Percentiles rank a stretch among this genome's conserved stretches.
phyloP scores from a whole-genome alignment of 257 asterid species.

The Solanum bulbocastanum region DNA sequence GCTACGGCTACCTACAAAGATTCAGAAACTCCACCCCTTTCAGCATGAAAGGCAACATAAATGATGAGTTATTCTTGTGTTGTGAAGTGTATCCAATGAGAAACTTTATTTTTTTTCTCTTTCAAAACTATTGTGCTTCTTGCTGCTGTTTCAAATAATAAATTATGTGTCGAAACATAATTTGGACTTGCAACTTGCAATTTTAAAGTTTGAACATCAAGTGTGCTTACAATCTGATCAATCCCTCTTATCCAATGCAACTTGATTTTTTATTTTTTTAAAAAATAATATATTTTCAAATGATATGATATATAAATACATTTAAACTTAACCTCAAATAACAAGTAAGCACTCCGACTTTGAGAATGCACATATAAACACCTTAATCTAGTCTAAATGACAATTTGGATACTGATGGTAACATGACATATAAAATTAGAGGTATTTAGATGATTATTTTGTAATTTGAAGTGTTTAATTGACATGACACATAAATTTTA shows the following conservation, averaged over 20 bases:
- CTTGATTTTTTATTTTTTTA: neutral
- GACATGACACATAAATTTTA: no score
- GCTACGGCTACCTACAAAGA: conserved; percentile 4
- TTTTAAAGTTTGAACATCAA: neutral
- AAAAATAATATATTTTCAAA: no score
- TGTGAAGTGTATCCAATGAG: neutral
- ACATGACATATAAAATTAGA: no score
- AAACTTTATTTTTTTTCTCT: neutral
- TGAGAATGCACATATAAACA: neutral
- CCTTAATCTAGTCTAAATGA: no score
- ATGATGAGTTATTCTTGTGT: neutral
- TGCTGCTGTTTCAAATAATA: neutral
- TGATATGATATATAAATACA: neutral
- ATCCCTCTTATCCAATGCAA: no score
- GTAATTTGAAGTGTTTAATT: no score
- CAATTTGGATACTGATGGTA: accelerated
- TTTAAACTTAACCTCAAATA: no score
- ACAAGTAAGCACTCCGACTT: accelerated
- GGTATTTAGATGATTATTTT: no score
- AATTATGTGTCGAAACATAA: no score
- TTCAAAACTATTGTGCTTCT: neutral
- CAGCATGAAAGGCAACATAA: conserved; percentile 10
- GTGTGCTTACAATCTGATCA: neutral
- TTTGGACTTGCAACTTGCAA: no score
- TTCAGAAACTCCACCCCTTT: conserved; percentile 21